These are phyloP conservation scores for Elongisporangium senticosum DNA, from an alignment of 352 stramenopile species.

Conservation along the genomic window DNA sequence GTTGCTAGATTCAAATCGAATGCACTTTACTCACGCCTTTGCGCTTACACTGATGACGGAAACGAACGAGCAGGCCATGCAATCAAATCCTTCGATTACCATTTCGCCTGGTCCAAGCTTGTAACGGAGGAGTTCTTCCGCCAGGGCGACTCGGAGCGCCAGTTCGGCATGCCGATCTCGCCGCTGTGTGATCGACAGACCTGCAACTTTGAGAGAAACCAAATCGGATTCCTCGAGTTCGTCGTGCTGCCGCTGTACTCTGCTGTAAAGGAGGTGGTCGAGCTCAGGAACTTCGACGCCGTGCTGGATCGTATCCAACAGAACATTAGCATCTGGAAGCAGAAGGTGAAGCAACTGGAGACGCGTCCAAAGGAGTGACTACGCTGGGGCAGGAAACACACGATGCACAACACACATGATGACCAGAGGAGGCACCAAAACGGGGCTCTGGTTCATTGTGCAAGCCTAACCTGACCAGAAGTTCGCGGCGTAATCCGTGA, in stretches of 20 bases:
- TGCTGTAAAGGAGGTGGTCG: slow-evolving; percentile 40
- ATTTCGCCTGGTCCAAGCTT: slow-evolving; percentile 54
- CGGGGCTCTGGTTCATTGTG: no score
- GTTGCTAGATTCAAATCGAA: neutral
- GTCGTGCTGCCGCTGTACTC: slow-evolving; percentile 63
- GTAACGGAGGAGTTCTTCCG: slow-evolving; percentile 66
- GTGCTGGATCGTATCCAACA: slow-evolving; percentile 38
- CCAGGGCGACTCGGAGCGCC: slow-evolving; percentile 55
- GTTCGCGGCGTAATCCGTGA: neutral
- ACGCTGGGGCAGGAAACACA: neutral
- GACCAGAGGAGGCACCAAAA: neutral
- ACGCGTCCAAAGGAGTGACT: neutral
- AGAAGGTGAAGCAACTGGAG: slow-evolving; percentile 9
- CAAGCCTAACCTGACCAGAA: neutral
- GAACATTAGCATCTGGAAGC: slow-evolving; percentile 48
- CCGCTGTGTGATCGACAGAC: slow-evolving; percentile 53
- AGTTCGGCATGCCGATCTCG: slow-evolving; percentile 51
- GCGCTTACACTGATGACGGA: neutral
- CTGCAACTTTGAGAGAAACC: slow-evolving; percentile 55
- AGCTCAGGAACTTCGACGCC: slow-evolving; percentile 33
- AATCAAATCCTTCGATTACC: slow-evolving; percentile 52
- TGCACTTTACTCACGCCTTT: neutral
- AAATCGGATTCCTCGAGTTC: slow-evolving; percentile 74
- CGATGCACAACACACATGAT: neutral
- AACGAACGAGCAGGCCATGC: slow-evolving; percentile 24